Base-by-base conservation (phyloP, 2,329 filamentous ascomycete genomes). In the Venturia effusa region DNA sequence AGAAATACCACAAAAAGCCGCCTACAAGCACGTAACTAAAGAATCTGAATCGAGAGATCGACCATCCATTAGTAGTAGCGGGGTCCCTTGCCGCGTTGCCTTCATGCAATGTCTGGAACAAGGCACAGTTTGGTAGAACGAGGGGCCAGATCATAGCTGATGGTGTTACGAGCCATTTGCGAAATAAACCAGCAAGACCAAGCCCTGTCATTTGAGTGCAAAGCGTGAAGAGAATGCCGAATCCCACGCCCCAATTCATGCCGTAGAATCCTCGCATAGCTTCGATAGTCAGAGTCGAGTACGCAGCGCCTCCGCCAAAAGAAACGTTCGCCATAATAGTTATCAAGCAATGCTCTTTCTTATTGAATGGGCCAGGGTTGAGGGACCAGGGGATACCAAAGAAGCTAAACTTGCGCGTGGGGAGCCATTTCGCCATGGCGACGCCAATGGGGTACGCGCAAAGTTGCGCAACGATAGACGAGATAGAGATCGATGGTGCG, bases 61-160 rank as follows among this genome's bases (percentile, higher is more conserved):
- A 80, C 69, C 88, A 89, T 3, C 88, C 88, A 73, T 81, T 45
- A 74, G 83, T 71, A 83, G 81, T 80, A 32, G 74, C 74, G 67
- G 84, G 81, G 66, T 85, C 79, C 0, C 81, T 78, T 32, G 75
- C 72, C 15, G 77, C 77, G 68, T 82, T 81, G 11, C 32, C 55
- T 68, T 90, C 88, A 70, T 92, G 88, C 78, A 92, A 86, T 66
- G 87, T 86, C 68, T 87, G 86, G 77, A 90, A 87, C 41, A 90
- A 75, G 0, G 86, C 83, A 8, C 87, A 83, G 5, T 83, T 82
- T 62, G 88, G 86, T 30, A 91, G 77, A 61, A 84, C 88, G 1
- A 78, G 80, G 0, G 88, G 88, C 87, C 88, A 90, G 65, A 90
- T 89, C 85, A 90, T 89, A 11, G 87, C 83, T 0, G 86, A 85